Evolutionary conservation across 306 rosid genomes (phyloP), one percentile per base, ranked within the genome.

Genomic region (Acacia melanoxylon): DNA sequence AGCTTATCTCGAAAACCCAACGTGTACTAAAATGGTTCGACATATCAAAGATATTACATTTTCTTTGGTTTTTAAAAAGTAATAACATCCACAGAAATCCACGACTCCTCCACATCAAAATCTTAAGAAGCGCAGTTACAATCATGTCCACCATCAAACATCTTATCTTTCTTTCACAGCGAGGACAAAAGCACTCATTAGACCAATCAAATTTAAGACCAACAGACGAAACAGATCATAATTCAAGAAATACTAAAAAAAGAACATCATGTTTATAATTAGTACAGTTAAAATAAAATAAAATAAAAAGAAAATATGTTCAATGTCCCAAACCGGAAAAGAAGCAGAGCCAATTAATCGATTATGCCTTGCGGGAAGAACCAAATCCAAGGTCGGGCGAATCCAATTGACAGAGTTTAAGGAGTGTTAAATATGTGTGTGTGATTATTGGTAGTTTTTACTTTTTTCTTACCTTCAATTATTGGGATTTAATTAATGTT

Each of bases 151-250:
- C 37, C 78, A 48, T 61, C 59, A 45, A 49, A 40, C 35, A 68
- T 24, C 41, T 6, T 8, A 37, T 37, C 62, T 17, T 24, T 35
- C 58, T 33, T 65, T 63, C 85, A 35, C 89, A 80, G 76, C 73
- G 35, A 13, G 17, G 56, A 77, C 80, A 82, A 82, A 54, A 77
- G n/a, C 70, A 74, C 74, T 70, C 76, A 45, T 42, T 78, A 62
- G 86, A 70, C 46, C 85, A 70, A 75, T 66, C 69, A 65, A 79
- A 73, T 29, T 66, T 65, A 54, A 89, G 68, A 65, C 45, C 5
- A 75, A 31, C 70, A 84, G 31, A 80, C 85, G 65, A 83, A 86
- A 45, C 83, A 76, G 91, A 93, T 90, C 91, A 86, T 85, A 85
- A 80, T 80, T 76, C 76, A 59, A 33, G 67, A 25, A 58, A 25